Conservation (phyloP, 2,329 filamentous ascomycete genomes). For the Fusarium hostae region DNA sequence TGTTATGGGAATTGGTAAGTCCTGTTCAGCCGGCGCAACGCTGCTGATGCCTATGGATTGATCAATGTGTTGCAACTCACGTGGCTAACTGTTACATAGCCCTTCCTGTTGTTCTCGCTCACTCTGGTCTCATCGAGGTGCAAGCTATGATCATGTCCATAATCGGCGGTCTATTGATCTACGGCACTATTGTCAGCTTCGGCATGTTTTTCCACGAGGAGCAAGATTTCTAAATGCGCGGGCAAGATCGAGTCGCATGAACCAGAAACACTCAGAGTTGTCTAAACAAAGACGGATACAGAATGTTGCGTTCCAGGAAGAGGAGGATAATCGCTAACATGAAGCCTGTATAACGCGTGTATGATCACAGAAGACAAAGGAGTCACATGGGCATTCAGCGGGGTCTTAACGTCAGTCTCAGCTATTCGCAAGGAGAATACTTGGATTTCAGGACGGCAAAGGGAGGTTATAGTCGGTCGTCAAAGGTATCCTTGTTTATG, state of each 20-base stretch:
- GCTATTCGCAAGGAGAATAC: slow-evolving; percentile 18
- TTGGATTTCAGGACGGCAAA: not conserved
- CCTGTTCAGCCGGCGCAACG: not conserved
- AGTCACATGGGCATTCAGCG: slow-evolving; percentile 37
- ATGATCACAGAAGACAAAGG: slow-evolving; percentile 31
- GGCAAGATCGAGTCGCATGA: not conserved
- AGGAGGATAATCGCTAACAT: slow-evolving; percentile 22
- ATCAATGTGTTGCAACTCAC: not conserved
- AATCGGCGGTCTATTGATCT: slow-evolving; percentile 90
- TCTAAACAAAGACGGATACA: not conserved
- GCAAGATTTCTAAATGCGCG: slow-evolving; percentile 80
- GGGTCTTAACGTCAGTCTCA: slow-evolving; percentile 21
- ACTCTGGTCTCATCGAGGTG: slow-evolving; percentile 82
- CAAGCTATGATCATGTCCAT: slow-evolving; percentile 97
- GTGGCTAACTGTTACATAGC: slow-evolving; percentile 64
- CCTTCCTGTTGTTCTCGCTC: slow-evolving; percentile 86
- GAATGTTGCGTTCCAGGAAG: slow-evolving; percentile 9
- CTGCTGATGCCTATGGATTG: not conserved
- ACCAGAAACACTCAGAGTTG: not conserved
- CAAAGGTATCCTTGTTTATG: slow-evolving; percentile 26
- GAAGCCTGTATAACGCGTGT: slow-evolving; percentile 32
- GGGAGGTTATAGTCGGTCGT: slow-evolving; percentile 17
- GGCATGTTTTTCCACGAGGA: slow-evolving; percentile 98
- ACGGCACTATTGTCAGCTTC: slow-evolving; percentile 98
- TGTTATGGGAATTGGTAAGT: slow-evolving; percentile 95